Evolutionary conservation across 345 rosid genomes (phyloP), one percentile per base, ranked within the genome.

Genomic region (Populus simonii): DNA sequence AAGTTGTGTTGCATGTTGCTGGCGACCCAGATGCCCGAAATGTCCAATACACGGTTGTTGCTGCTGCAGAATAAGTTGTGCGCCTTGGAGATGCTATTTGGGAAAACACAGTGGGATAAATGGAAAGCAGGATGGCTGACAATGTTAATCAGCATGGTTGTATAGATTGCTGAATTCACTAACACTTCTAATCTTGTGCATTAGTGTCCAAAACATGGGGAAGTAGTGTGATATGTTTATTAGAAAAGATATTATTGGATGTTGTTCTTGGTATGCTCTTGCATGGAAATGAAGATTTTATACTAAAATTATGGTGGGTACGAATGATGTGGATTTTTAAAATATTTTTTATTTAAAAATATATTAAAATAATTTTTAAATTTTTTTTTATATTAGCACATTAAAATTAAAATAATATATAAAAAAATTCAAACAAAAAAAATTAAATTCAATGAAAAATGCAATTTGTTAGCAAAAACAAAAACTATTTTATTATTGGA

Each of bases 21-120:
- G 16, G 69, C 70, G 5, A 8, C 59, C 72, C 1, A 22, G 45
- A 1, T 79, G 78, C 73, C 71, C 5, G 7, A 74, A 80, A 62
- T 84, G 86, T 68, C 18, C 70, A 29, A 69, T 36, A 29, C 68
- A 35, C 13, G 20, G 73, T 38, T 80, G 73, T 38, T 80, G 81
- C 79, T 70, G 75, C 74, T 66, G 76, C 45, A 27, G 62, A 25
- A 17, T 71, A 9, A 66, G 62, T 35, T 86, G 90, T 79, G 79
- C 83, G 33, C 39, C 57, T 43, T 87, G 90, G 88, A n/a, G 62
- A 25, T 91, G 90, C 71, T 90, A 90, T 22, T 61, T 12, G 17
- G 82, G 83, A 67, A 71, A 39, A 27, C 71, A 31, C 51, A 33
- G 79, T 70, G 81, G 59, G 72, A 25, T 47, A 47, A 83, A 83